Evolutionary conservation across 371 early-diverging fungal genomes (phyloP).

Genomic region (Rhizopus stolonifer): DNA sequence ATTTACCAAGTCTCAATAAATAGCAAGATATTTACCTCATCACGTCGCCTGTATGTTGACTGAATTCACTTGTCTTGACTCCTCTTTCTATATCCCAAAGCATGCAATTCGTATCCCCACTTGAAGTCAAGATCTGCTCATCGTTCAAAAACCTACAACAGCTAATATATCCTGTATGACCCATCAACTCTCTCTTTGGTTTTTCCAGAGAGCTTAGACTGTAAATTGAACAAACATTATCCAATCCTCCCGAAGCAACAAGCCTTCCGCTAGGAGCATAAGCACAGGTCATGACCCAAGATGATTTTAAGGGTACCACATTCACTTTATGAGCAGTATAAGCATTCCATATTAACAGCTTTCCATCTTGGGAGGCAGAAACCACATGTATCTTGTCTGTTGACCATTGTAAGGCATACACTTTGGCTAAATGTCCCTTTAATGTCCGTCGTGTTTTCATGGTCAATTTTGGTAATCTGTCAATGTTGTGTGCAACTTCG

Average conservation of each 20-base stretch:
- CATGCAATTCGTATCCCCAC: slow-evolving; percentile 97
- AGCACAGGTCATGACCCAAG: slow-evolving; percentile 99
- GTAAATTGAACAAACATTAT: slow-evolving; percentile 96
- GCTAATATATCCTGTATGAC: slow-evolving; percentile 95
- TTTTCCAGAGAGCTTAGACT: slow-evolving; percentile 86
- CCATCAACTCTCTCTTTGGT: slow-evolving; percentile 89
- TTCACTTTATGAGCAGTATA: slow-evolving; percentile 96
- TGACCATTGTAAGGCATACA: slow-evolving; percentile 99
- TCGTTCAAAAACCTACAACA: slow-evolving; percentile 96
- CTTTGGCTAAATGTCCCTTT: slow-evolving; percentile 96
- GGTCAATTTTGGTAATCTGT: slow-evolving; percentile 83
- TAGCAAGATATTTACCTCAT: no score
- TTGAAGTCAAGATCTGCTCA: slow-evolving; percentile 89
- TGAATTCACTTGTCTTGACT: slow-evolving; percentile 88
- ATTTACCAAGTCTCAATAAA: no score
- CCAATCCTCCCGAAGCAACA: slow-evolving; percentile 97
- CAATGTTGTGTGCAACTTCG: slow-evolving; percentile 59
- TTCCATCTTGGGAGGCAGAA: slow-evolving; percentile 97
- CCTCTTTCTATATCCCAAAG: slow-evolving; percentile 98
- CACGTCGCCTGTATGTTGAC: slow-evolving; percentile 96
- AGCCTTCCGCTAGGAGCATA: slow-evolving; percentile 95
- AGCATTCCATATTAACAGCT: slow-evolving; percentile 97
- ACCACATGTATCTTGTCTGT: slow-evolving; percentile 91
- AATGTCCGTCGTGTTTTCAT: slow-evolving; percentile 95
- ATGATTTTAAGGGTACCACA: slow-evolving; percentile 94